Percentiles rank a stretch among this genome's conserved stretches.
phyloP scores from a whole-genome alignment of 169 alveolate species.

The Cystoisospora suis region DNA sequence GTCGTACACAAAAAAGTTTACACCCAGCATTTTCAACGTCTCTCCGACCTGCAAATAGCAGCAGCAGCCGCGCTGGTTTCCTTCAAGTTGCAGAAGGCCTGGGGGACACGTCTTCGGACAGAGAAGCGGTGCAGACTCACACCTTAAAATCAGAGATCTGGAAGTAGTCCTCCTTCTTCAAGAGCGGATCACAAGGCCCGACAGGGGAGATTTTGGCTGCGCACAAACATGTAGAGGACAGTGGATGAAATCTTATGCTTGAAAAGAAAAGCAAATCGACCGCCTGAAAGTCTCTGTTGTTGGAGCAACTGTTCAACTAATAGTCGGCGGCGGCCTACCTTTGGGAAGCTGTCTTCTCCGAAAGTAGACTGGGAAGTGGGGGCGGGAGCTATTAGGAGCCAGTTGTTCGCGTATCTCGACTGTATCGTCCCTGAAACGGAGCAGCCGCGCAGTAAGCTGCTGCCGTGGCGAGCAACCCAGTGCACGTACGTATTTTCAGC shows the following conservation, averaged over 20 bases:
- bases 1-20: slow-evolving; percentile 76
- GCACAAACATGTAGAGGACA: too few species aligned
- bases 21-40: slow-evolving; percentile 20
- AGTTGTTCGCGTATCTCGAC: slow-evolving; percentile 21
- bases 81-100: too few species aligned
- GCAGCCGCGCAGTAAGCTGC: neutral
- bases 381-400: slow-evolving; percentile 7
- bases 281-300: too few species aligned
- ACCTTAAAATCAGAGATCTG: slow-evolving; percentile 22
- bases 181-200: neutral
- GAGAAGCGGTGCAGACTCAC: neutral
- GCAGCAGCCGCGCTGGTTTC: too few species aligned
- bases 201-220: neutral
- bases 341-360: neutral
- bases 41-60: slow-evolving; percentile 4
- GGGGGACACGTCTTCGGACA: too few species aligned
- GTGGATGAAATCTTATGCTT: too few species aligned
- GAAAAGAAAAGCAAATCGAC: too few species aligned
- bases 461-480: too few species aligned
- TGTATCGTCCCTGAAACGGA: slow-evolving; percentile 21
- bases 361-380: slow-evolving; percentile 27
- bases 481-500: too few species aligned
- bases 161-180: neutral
- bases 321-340: neutral
- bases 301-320: too few species aligned